These are phyloP conservation scores for Puccinia horiana DNA, from an alignment of 1,284 basidiomycete species.

Conservation along the genomic window DNA sequence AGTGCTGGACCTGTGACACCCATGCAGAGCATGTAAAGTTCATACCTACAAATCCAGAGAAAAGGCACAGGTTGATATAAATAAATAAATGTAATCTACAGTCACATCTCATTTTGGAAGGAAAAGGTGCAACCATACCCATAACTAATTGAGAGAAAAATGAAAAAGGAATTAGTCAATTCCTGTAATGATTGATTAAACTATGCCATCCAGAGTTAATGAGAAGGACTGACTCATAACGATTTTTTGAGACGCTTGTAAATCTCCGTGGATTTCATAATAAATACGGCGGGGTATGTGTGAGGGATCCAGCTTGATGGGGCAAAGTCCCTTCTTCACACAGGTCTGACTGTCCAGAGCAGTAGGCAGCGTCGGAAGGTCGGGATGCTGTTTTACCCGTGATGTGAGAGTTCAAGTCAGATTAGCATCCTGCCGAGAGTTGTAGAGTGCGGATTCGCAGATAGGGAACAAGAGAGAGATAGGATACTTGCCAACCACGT, in stretches of 20 bases:
- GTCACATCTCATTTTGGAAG: not conserved
- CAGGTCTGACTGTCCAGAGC: conserved; percentile 67
- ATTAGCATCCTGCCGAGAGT: not conserved
- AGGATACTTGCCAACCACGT: not conserved
- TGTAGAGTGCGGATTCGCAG: no score
- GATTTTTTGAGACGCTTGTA: conserved; percentile 17
- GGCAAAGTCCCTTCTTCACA: conserved; percentile 70
- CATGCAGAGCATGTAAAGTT: conserved; percentile 56
- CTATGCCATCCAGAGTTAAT: conserved; percentile 38
- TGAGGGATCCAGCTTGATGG: conserved; percentile 60
- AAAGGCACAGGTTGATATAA: no score
- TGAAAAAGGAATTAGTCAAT: not conserved
- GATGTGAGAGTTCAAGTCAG: not conserved
- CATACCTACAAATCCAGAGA: conserved; percentile 59
- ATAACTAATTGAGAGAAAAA: conserved; percentile 2
- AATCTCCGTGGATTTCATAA: conserved; percentile 33
- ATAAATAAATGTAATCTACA: not conserved
- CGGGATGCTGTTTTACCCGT: not conserved
- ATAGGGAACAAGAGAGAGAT: not conserved
- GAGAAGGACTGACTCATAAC: not conserved
- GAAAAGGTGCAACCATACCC: not conserved
- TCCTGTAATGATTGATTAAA: not conserved
- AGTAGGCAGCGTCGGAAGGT: conserved; percentile 55
- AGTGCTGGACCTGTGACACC: conserved; percentile 58
- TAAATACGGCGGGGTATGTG: not conserved